Base-by-base conservation (phyloP, 1,139 yeast genomes). In the Meyerozyma elateridarum region DNA sequence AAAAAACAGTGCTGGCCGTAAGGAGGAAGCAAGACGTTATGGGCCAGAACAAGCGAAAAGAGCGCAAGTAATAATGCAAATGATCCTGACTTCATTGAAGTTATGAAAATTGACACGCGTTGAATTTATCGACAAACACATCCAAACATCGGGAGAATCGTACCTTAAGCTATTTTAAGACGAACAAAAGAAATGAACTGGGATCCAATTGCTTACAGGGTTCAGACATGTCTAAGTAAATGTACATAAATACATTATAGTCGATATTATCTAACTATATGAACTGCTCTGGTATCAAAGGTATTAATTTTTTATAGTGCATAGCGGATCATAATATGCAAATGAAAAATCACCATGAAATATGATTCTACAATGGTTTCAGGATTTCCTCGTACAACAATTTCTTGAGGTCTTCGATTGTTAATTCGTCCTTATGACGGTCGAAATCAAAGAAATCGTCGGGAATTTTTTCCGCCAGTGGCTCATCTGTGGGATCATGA, bases 1-100 rank as follows among this genome's bases (percentile, higher is more conserved):
- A 73, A 85, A 61, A 87, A 91, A 61, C 98, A 91, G 55, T 84
- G 83, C 52, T 81, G 82, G 20, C 95, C 93, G 50, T 81, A 71
- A 16, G 96, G 79, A n/a, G 89, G 85, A 37, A 88, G 66, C 41
- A 85, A 68, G 28, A 85, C 91, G 48, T 85, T 87, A 59, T 87
- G 96, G 1, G 94, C 94, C 6, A 46, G 35, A 17, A 49, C 57
- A 15, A 54, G 37, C 9, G 58, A 50, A 28, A 40, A 27, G 20
- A 46, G 30, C 12, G 14, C 18, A 20, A 28, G 15, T 15, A 24
- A 24, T 11, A 24, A 13, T 18, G 27, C 27, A 9, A 24, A n/a
- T n/a, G n/a, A n/a, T 8, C 14, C 18, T 18, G 17, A 8, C n/a
- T 24, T 24, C 27, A 24, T 24, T 24, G 27, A n/a, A 8, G 27